A percentile compares a stretch with the other conserved stretches of the same genome.
Evolutionary conservation across 1,284 basidiomycete genomes (phyloP).

Genomic region (Ganoderma resinaceum): DNA sequence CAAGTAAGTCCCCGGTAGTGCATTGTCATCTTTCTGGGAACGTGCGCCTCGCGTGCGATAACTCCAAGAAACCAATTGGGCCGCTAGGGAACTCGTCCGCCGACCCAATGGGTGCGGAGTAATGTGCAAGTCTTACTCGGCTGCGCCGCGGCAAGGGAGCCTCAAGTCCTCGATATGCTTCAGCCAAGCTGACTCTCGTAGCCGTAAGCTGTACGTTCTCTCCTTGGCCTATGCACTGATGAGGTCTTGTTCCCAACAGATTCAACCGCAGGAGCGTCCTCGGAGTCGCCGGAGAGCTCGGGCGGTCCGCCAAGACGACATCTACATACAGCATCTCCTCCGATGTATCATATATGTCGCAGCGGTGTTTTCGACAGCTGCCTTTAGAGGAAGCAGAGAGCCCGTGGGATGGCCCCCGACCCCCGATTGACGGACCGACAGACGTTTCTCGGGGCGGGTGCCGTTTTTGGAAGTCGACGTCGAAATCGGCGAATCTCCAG

Average conservation of each 20-base stretch:
- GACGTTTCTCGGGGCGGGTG: not conserved
- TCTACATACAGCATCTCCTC: conserved; percentile 3
- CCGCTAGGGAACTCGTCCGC: not conserved
- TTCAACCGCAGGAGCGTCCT: not conserved
- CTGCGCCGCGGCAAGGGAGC: not conserved
- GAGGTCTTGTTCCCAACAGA: not conserved
- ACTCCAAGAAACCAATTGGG: not conserved
- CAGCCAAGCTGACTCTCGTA: not conserved
- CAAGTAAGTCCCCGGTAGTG: no score
- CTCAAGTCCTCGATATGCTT: not conserved
- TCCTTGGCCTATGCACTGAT: not conserved
- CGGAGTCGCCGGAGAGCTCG: not conserved
- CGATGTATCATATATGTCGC: not conserved
- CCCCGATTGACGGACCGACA: not conserved
- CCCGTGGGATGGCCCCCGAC: not conserved
- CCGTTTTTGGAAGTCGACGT: not conserved
- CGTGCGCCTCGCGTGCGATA: not conserved
- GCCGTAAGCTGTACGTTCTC: not conserved
- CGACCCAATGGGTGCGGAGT: not conserved
- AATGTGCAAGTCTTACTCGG: not conserved
- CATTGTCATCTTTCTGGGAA: not conserved
- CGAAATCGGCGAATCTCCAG: not conserved
- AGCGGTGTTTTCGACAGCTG: not conserved
- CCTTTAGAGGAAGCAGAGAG: not conserved
- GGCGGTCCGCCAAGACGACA: not conserved